Evolutionary conservation across 2,329 filamentous ascomycete genomes (phyloP), one percentile per base, ranked within the genome.

Genomic region (Penicillium sclerotigenum): DNA sequence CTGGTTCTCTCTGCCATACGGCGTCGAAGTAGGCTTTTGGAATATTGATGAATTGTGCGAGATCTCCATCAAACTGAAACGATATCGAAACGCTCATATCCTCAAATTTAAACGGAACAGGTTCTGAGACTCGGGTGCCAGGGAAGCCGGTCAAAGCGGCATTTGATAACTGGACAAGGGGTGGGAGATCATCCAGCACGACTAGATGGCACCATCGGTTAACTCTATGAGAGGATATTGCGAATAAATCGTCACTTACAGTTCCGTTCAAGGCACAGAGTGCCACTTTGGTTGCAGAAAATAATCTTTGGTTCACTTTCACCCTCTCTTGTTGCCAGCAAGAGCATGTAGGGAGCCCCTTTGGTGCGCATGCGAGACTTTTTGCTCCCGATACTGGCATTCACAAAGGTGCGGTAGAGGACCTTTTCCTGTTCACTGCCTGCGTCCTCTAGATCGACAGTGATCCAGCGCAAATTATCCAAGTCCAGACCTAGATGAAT

Each of bases 391-490:
- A 71, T 71, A 0, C 64, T 59, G 5, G 69, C 70, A 52, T 71
- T 71, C 31, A 72, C 68, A 54, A 71, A 72, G 2, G 64, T 65
- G 24, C 69, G 61, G 24, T 63, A 67, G 5, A 71, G 52, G 4
- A 71, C 66, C 16, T 56, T 65, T 56, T 71, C 70, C 66, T 74
- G 60, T 22, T 65, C 56, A 47, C 71, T 79, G 71, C 0, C 48
- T 41, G 52, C 53, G 47, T 57, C 56, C 31, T 57, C 54, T 16
- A 47, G 40, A 18, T 60, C 48, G 16, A 58, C 57, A 3, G 52
- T 31, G 5, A 66, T 63, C 65, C 69, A 72, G 8, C 65, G 65
- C 18, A 64, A 37, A 54, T 68, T 70, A 8, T 67, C 61, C 16
- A 64, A 47, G 2, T 59, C 57, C 28, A 58, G 56, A 2, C 62